Conservation (phyloP, 2,329 filamentous ascomycete genomes). For the Aspergillus tanneri region DNA sequence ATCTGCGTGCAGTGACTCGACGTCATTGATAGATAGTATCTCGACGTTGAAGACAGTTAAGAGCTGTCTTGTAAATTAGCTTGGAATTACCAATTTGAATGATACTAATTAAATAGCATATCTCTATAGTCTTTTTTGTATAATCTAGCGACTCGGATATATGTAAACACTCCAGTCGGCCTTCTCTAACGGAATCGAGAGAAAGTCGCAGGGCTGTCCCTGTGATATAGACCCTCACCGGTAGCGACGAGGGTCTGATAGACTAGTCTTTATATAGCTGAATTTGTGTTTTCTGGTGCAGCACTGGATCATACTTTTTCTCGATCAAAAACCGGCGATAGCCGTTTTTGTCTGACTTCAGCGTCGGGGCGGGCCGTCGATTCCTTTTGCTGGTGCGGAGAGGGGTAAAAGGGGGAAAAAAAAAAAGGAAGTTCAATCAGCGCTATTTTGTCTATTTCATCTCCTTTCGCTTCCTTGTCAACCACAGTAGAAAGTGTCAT, state of each 20-base stretch:
- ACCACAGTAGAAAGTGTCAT: too few relatives aligned
- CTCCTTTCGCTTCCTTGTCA: not conserved
- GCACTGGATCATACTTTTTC: not conserved
- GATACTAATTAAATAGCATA: not conserved
- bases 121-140: too few relatives aligned
- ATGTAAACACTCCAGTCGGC: too few relatives aligned
- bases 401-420: constrained; percentile 27
- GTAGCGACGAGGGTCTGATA: too few relatives aligned
- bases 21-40: constrained; percentile 9
- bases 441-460: not conserved
- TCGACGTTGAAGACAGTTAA: constrained; percentile 2
- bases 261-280: too few relatives aligned
- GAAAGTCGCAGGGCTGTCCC: too few relatives aligned
- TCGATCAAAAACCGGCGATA: constrained; percentile 11
- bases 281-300: too few relatives aligned
- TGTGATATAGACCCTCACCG: too few relatives aligned
- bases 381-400: not conserved
- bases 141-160: too few relatives aligned
- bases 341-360: constrained; percentile 9
- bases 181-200: too few relatives aligned
- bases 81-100: not conserved
- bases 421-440: too few relatives aligned
- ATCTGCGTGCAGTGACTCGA: constrained; percentile 57
- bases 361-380: constrained; percentile 20
- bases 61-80: constrained; percentile 7